Evolutionary conservation across 2,329 filamentous ascomycete species (phyloP).

Genomic region (Penicillium verrucosum): DNA sequence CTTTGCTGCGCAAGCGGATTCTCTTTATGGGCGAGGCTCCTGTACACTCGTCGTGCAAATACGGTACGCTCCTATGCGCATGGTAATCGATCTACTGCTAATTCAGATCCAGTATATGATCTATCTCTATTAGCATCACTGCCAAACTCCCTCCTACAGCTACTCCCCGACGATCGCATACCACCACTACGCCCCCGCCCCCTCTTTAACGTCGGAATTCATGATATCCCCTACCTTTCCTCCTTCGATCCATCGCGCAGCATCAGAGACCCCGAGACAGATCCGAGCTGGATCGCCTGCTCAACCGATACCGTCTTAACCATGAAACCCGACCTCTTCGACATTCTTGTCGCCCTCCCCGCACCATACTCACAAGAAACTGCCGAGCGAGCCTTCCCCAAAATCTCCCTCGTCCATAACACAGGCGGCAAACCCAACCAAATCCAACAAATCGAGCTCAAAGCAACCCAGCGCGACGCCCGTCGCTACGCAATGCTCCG

Average conservation of each 20-base stretch:
- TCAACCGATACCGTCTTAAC: constrained; percentile 91
- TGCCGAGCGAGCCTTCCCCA: constrained; percentile 68
- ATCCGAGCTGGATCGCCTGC: constrained; percentile 82
- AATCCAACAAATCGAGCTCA: constrained; percentile 49
- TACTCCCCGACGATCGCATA: constrained; percentile 62
- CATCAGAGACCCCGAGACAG: constrained; percentile 30
- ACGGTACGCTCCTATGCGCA: constrained; percentile 57
- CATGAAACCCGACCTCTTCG: constrained; percentile 82
- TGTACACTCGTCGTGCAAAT: constrained; percentile 81
- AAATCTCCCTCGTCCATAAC: constrained; percentile 60
- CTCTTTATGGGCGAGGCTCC: constrained; percentile 82
- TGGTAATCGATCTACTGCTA: constrained; percentile 17
- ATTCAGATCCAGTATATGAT: constrained; percentile 68
- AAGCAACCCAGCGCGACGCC: constrained; percentile 86
- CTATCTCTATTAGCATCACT: constrained; percentile 91
- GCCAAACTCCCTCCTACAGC: constrained; percentile 67
- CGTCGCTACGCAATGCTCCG: constrained; percentile 71
- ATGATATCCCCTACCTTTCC: constrained; percentile 80
- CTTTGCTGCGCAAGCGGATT: constrained; percentile 81
- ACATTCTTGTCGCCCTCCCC: constrained; percentile 82
- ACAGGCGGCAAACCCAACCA: constrained; percentile 51
- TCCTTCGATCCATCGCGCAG: constrained; percentile 54
- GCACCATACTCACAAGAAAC: constrained; percentile 57
- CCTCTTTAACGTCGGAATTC: constrained; percentile 89
- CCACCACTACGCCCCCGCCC: constrained; percentile 66